phyloP scores from a whole-genome alignment of 306 rosid species.

The Dryas drummondii region DNA sequence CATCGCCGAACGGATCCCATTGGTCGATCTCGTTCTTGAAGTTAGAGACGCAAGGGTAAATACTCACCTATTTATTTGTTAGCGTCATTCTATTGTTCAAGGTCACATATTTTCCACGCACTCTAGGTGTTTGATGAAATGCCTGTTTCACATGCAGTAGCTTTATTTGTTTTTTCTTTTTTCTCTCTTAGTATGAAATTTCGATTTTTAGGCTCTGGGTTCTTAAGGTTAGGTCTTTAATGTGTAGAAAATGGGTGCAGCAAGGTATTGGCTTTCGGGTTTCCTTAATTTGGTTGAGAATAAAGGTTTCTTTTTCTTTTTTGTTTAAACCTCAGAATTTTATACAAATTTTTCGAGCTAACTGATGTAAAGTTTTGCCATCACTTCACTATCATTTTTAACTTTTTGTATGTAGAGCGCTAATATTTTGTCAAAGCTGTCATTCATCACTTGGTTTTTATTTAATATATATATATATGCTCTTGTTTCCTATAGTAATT shows the following conservation, averaged over 20 bases:
- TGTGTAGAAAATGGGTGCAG: not conserved
- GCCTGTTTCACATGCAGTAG: not conserved
- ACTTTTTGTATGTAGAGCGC: not conserved
- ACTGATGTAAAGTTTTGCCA: not conserved
- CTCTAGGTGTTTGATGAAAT: slow-evolving; percentile 36
- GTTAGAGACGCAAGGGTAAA: slow-evolving; percentile 81
- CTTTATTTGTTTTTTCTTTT: not conserved
- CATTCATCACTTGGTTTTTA: not conserved
- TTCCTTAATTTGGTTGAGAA: not conserved
- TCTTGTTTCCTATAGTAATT: not conserved
- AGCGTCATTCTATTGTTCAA: not conserved
- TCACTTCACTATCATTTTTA: not conserved
- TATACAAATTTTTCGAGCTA: not conserved
- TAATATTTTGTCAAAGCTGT: not conserved
- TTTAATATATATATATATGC: not conserved
- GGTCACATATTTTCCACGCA: not conserved
- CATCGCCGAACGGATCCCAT: slow-evolving; percentile 54
- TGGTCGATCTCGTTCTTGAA: slow-evolving; percentile 67
- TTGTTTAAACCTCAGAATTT: not conserved
- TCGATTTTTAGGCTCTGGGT: not conserved
- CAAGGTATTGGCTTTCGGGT: not conserved
- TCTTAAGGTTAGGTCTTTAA: not conserved
- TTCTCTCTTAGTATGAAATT: not conserved
- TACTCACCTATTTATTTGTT: not conserved
- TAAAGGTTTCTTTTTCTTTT: not conserved